These are phyloP conservation scores for Wickerhamomyces mucosus DNA, from an alignment of 805 yeast species.

Conservation along the genomic window DNA sequence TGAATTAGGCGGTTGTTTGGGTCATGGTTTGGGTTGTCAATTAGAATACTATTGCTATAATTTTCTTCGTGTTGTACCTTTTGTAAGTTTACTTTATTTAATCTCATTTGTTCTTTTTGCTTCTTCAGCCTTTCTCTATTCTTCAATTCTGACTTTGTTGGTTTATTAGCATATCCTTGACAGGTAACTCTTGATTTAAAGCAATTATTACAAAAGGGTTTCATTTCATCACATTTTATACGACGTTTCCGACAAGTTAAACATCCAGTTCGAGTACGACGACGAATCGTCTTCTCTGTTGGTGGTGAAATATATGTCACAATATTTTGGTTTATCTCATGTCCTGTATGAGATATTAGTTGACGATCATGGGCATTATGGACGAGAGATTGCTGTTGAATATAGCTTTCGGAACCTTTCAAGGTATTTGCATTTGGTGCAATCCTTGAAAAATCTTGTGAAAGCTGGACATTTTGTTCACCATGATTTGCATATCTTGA, in stretches of 20 bases:
- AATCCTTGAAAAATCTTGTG: background rate
- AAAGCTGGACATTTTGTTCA: background rate
- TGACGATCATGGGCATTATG: background rate
- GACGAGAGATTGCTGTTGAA: background rate
- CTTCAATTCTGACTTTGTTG: constrained; percentile 11
- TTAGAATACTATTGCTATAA: too few relatives aligned
- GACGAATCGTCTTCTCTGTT: constrained; percentile 8
- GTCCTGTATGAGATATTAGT: background rate
- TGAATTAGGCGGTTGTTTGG: too few relatives aligned
- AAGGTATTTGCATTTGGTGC: background rate
- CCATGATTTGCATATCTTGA: background rate
- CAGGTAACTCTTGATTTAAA: constrained; percentile 13
- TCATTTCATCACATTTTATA: constrained; percentile 19
- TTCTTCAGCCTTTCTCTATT: constrained; percentile 1
- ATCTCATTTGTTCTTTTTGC: background rate
- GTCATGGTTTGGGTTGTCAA: too few relatives aligned
- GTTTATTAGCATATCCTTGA: constrained; percentile 12
- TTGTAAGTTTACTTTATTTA: too few relatives aligned
- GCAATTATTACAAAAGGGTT: constrained; percentile 16
- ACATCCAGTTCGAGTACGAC: constrained; percentile 18
- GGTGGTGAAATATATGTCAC: background rate
- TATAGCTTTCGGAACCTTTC: background rate
- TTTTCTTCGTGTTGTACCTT: too few relatives aligned
- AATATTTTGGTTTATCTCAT: background rate
- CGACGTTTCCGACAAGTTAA: constrained; percentile 17